Evolutionary conservation across 345 rosid species (phyloP), one percentile per base, ranked within the genome.

Genomic region (Lepidium sativum): DNA sequence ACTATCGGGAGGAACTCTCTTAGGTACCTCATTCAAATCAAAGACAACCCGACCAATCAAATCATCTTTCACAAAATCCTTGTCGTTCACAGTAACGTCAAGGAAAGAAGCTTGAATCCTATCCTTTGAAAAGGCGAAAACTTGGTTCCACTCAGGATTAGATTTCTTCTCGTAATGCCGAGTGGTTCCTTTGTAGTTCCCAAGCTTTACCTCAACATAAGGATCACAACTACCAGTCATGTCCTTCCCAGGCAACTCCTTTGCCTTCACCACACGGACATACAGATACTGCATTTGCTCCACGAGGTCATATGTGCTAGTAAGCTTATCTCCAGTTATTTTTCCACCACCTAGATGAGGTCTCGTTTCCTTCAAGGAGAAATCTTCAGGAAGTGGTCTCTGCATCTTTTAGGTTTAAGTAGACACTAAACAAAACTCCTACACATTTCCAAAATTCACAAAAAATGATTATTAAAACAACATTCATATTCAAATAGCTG

Each of bases 281-380:
- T 88, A 91, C 4, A 91, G 89, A 71, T 91, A 91, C 32, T 88
- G 89, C 96, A 91, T 88, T 71, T 91, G 96, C 78, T 91, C 96
- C 7, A 91, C 98, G 1, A 91, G 89, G 72, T 88, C 98, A 86
- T 86, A 91, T 25, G 96, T 91, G 80, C 88, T 91, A 0, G 98
- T 83, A 35, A 81, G 95, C 79, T 84, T 91, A 75, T 91, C 91
- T 0, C 96, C 94, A 7, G 86, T 62, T 42, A 85, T 6, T 84
- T 78, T 84, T 0, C 88, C 87, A 0, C 98, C 89, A 27, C 96
- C 98, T 7, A 91, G 89, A 69, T 85, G 98, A 44, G 96, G 96
- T 13, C 74, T 79, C 35, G 96, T 91, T 86, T 91, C 92, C 83
- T 69, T 91, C 50, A 91, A 76, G 45, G 88, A 60, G 74, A 80